A percentile compares a stretch with the other conserved stretches of the same genome.
Evolutionary conservation across 2,329 filamentous ascomycete genomes (phyloP).

Genomic region (Sclerotinia trifoliorum): DNA sequence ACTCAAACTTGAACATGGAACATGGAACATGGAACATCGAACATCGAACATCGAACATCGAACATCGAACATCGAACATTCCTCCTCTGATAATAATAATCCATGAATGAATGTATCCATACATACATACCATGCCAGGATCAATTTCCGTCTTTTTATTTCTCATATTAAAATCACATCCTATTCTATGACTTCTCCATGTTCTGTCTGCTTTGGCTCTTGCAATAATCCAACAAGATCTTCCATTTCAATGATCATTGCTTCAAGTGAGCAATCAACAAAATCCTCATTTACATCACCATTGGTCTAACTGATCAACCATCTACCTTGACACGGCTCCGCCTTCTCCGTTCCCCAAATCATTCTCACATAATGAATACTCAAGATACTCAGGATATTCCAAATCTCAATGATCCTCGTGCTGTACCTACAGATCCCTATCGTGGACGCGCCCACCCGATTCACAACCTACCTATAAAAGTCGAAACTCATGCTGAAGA

Average conservation of each 20-base stretch:
- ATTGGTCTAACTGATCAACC: too few relatives aligned
- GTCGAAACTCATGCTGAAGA: slow-evolving; percentile 34
- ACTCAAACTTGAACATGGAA: not conserved
- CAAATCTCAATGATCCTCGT: slow-evolving; percentile 10
- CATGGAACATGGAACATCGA: too few relatives aligned
- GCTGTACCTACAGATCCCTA: slow-evolving; percentile 19
- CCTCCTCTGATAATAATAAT: not conserved
- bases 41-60: too few relatives aligned
- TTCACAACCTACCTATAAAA: slow-evolving; percentile 30
- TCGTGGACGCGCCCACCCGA: slow-evolving; percentile 9
- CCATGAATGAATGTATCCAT: not conserved
- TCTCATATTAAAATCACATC: not conserved
- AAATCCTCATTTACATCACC: not conserved
- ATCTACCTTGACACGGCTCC: not conserved
- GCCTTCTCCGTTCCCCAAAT: not conserved
- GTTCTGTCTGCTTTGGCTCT: not conserved
- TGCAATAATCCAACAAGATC: not conserved
- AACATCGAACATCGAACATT: too few relatives aligned
- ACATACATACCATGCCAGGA: not conserved
- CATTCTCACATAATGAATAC: not conserved
- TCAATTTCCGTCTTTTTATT: not conserved
- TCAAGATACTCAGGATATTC: not conserved
- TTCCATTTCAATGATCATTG: not conserved
- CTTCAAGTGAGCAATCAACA: not conserved
- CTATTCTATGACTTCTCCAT: not conserved